Conservation (phyloP, 73 alveolate genomes). For the Paramecium tetraurelia region DNA sequence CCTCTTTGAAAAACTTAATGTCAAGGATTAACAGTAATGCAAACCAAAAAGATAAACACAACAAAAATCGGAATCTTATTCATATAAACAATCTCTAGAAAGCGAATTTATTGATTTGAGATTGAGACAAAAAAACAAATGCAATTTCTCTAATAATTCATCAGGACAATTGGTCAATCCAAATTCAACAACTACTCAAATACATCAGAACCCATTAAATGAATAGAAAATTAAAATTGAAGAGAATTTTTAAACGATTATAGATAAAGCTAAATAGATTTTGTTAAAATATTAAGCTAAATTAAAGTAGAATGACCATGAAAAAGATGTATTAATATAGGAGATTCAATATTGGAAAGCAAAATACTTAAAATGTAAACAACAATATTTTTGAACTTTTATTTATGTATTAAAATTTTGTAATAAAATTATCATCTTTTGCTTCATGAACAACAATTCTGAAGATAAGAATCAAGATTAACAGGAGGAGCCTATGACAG, state of each 20-base stretch:
- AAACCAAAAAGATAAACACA: neutral
- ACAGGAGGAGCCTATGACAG: neutral
- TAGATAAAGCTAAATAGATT: neutral
- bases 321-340: neutral
- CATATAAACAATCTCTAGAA: neutral
- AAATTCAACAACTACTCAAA: slow-evolving; percentile 8
- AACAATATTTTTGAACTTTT: neutral
- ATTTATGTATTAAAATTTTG: neutral
- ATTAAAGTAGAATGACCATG: neutral
- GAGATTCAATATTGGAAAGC: slow-evolving; percentile 7
- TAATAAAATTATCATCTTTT: neutral
- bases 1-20: slow-evolving; percentile 23
- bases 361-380: neutral
- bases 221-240: neutral
- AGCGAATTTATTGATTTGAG: neutral
- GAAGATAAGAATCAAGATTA: neutral
- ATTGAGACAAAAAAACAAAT: neutral
- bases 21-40: neutral
- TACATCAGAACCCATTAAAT: neutral
- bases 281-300: neutral
- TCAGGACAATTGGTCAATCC: slow-evolving; percentile 17
- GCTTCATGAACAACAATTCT: neutral
- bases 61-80: neutral
- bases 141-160: neutral
- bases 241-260: neutral